Base-by-base conservation (phyloP, 805 yeast species). In the Sungouiozyma ichnusensis region DNA sequence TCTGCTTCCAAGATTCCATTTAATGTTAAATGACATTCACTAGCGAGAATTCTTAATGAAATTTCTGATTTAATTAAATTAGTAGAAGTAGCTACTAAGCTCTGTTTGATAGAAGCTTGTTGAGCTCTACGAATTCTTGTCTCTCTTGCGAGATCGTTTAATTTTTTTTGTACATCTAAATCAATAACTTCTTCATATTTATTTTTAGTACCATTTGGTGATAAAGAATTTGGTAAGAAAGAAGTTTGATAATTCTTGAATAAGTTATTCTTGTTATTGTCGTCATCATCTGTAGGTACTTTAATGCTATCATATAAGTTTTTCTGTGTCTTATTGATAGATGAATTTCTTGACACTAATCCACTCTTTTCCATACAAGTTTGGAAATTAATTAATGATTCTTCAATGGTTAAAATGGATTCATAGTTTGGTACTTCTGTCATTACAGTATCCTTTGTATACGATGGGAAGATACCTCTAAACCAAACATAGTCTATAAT, bases 201-300 rank as follows among this genome's bases (percentile, higher is more conserved):
- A 62, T 73, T 79, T 58, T 79, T 83, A 37, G 95, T 86, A 57
- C 85, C 87, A 50, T 90, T 90, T 15, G 97, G 97, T 18, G 96
- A 87, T 57, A 88, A 73, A 2, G 95, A 83, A 52, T 81, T 83
- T 32, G 97, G 97, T 51, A 88, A 68, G 46, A 88, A 72, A 3
- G 85, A 63, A 15, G 46, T 31, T 39, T 39, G 41, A 19, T 41
- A 29, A 73, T 76, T 52, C 72, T 78, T 42, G 61, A 48, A n/a
- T 64, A 50, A 35, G 41, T 18, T 39, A 29, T 17, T 39, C 29
- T 41, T 43, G 35, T 41, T 39, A 33, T 44, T 51, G 40, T 53
- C 63, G 27, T 74, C 73, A 8, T 71, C 68, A 48, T 24, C 20
- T 15, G 27, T 18, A 4, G 29, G 29, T 6, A 24, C 6, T 24